Conservation (phyloP, 805 yeast species). For the Candida gorgasii region DNA sequence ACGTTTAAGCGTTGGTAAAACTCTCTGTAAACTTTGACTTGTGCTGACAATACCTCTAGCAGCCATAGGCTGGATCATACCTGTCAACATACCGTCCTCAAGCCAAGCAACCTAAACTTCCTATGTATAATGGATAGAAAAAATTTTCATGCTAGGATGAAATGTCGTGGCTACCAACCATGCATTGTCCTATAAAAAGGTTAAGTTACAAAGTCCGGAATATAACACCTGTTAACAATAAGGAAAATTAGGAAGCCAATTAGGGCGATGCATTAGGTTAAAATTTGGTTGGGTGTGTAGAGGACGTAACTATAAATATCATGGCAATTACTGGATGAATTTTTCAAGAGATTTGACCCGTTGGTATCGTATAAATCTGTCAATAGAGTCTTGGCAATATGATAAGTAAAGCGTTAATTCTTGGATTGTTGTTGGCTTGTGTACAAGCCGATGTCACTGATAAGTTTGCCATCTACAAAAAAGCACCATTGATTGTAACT, state of each 20-base stretch:
- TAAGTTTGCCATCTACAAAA: slow-evolving; percentile 19
- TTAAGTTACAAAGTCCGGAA: neutral
- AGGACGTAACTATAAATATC: neutral
- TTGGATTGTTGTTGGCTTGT: neutral
- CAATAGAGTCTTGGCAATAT: neutral
- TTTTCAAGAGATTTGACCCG: neutral
- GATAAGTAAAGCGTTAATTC: neutral
- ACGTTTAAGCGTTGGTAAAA: too few relatives aligned
- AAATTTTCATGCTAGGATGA: neutral
- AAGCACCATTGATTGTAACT: slow-evolving; percentile 24
- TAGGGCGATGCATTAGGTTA: neutral
- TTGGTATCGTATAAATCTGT: too few relatives aligned
- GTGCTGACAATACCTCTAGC: too few relatives aligned
- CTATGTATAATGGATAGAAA: neutral
- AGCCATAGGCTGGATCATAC: too few relatives aligned
- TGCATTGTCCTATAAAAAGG: neutral
- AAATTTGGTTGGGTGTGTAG: neutral
- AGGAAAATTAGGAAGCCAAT: neutral
- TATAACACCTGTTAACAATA: neutral
- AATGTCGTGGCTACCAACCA: neutral
- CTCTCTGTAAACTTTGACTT: too few relatives aligned
- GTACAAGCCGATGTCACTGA: slow-evolving; percentile 6
- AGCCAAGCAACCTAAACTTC: neutral
- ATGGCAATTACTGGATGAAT: neutral
- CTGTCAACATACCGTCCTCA: too few relatives aligned